Conservation (phyloP, 75 land plant species). For the Cunninghamia lanceolata region DNA sequence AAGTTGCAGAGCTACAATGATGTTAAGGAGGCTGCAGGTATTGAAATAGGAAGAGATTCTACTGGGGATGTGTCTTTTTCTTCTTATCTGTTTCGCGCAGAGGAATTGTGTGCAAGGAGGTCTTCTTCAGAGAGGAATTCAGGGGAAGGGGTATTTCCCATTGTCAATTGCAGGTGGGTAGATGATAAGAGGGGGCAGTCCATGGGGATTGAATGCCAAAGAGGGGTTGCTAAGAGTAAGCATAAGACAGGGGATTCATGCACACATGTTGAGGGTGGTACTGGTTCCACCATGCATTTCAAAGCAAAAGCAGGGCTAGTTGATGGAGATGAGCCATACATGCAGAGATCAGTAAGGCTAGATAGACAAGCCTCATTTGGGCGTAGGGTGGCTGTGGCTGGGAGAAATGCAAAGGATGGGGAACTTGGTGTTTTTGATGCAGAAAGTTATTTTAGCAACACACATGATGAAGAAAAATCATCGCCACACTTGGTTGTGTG, state of each 20-base stretch:
- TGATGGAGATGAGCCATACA: not conserved
- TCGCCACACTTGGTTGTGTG: not conserved
- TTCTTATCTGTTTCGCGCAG: not conserved
- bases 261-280: not conserved
- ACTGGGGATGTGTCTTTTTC: slow-evolving; percentile 4
- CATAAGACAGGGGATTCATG: not conserved
- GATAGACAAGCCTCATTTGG: slow-evolving; percentile 5
- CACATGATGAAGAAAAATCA: not conserved
- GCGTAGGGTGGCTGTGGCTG: not conserved
- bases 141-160: not conserved
- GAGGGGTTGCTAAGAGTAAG: not conserved
- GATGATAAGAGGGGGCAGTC: not conserved
- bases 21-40: not conserved
- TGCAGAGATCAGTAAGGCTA: not conserved
- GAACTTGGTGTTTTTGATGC: slow-evolving; percentile 9
- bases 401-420: slow-evolving; percentile 2
- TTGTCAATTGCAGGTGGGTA: not conserved
- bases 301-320: not conserved
- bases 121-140: slow-evolving; percentile 2
- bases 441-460: slow-evolving; percentile 8
- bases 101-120: not conserved
- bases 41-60: not conserved
- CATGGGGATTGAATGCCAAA: not conserved
- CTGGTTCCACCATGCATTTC: not conserved
- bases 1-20: not conserved